Evolutionary conservation across 345 rosid species (phyloP), one percentile per base, ranked within the genome.

Genomic region (Gossypium longicalyx): DNA sequence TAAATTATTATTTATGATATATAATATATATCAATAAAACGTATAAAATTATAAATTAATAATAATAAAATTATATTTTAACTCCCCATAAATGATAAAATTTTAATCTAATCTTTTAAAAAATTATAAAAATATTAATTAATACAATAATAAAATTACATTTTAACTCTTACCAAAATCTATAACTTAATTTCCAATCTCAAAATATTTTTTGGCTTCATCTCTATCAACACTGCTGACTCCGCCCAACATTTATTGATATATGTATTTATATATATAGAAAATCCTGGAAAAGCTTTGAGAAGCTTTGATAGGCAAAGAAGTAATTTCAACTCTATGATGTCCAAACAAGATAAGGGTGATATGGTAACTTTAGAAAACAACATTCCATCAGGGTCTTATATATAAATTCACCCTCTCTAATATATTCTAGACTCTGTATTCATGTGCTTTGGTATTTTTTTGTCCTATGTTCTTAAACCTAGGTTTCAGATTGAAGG

Each of bases 281-380:
- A 51, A 22, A 5, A 58, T 58, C 22, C 12, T 72, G 7, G 44
- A 9, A 60, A 44, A 47, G 7, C 54, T 45, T 43, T 27, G 13
- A 41, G 45, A 23, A 47, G 7, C 54, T 45, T 43, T 44, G 13
- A 48, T 19, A 64, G 70, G 72, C 63, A 67, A 73, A 43, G 22
- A n/a, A 52, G 71, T 71, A 67, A 75, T 67, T 70, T 70, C 77
- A 69, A 56, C 47, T 11, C 22, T n/a, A 67, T 38, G 43, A 51
- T 38, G 48, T n/a, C 56, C 9, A 56, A 34, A 6, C 54, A 54
- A 62, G 12, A 47, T 16, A 48, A 76, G 87, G 92, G 85, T 43
- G 74, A 77, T 74, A 56, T 73, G 9, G 90, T 85, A 86, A 85
- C 68, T 80, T 75, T 73, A 66, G 56, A 25, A 29, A 47, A 19